Conservation (phyloP, 192 early-diverging fungal genomes). For the Coemansia pectinata region DNA sequence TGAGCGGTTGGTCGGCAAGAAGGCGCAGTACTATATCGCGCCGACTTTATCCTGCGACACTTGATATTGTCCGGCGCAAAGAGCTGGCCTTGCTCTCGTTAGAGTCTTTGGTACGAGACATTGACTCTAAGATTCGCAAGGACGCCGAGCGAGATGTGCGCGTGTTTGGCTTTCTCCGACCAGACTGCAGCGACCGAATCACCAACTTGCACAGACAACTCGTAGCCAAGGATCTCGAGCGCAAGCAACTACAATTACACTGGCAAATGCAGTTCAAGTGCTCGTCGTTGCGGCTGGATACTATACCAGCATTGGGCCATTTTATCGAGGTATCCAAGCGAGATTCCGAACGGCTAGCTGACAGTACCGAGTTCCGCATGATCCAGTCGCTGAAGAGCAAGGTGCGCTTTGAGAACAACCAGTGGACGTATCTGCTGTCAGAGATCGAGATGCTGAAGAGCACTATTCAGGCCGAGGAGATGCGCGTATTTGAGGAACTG, state of each 20-base stretch:
- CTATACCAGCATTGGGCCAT: constrained; percentile 45
- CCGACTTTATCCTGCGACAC: not conserved
- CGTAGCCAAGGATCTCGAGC: constrained; percentile 44
- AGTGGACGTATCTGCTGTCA: constrained; percentile 63
- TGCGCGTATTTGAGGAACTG: constrained; percentile 57
- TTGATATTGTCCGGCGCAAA: constrained; percentile 27
- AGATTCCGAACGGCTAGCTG: constrained; percentile 43
- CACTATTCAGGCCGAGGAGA: constrained; percentile 57
- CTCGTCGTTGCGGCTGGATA: constrained; percentile 48
- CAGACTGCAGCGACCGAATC: constrained; percentile 43
- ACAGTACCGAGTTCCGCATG: constrained; percentile 37
- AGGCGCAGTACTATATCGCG: not conserved
- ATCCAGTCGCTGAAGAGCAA: constrained; percentile 57
- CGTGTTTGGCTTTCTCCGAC: constrained; percentile 58
- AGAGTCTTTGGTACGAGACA: constrained; percentile 33
- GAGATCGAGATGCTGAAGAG: constrained; percentile 54
- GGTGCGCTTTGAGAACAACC: constrained; percentile 56
- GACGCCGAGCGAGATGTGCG: constrained; percentile 49
- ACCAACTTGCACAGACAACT: constrained; percentile 47
- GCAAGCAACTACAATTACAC: constrained; percentile 35
- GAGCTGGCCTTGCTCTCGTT: constrained; percentile 50
- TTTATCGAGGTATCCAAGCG: constrained; percentile 59
- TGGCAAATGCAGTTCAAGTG: constrained; percentile 38
- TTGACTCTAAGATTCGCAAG: constrained; percentile 52
- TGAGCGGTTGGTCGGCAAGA: not conserved